Evolutionary conservation across 1,139 yeast species (phyloP).

Genomic region (Pneumocystis sp.): DNA sequence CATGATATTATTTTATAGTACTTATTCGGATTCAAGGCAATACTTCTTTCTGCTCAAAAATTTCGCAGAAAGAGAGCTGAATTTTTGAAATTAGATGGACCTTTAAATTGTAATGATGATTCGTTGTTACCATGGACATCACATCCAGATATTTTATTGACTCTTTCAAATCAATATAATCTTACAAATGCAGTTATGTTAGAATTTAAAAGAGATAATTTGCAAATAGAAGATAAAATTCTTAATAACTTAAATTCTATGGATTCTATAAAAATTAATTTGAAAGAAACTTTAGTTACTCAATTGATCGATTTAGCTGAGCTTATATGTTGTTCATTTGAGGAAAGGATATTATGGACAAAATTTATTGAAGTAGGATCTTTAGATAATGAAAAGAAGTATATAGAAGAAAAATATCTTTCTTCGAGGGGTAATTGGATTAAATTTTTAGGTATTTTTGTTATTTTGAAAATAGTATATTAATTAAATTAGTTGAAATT

Average conservation of each 20-base stretch:
- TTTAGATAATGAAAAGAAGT: neutral
- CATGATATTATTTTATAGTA: neutral
- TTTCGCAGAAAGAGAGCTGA: conserved; percentile 10
- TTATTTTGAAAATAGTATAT: neutral
- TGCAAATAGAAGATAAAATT: conserved; percentile 3
- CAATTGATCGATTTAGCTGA: conserved; percentile 5
- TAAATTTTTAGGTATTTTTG: conserved; percentile 20
- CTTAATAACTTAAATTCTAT: conserved; percentile 6
- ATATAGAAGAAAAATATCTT: conserved; percentile 13
- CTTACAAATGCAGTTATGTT: conserved; percentile 14
- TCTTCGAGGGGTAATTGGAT: conserved; percentile 38
- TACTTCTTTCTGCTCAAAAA: conserved; percentile 20
- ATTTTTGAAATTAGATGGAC: neutral
- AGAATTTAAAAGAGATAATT: conserved; percentile 18
- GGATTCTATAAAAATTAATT: neutral
- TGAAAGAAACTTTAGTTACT: neutral
- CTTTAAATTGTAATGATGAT: conserved; percentile 2
- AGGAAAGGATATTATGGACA: conserved; percentile 9
- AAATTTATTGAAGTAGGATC: neutral
- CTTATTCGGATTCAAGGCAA: conserved; percentile 5
- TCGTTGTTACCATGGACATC: conserved; percentile 23
- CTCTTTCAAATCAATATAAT: conserved; percentile 19
- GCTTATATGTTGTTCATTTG: conserved; percentile 3
- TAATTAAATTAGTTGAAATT: conserved; percentile 28
- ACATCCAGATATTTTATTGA: conserved; percentile 17